These are phyloP conservation scores for Colletotrichum lindemuthianum DNA, from an alignment of 2,329 filamentous ascomycete genomes.

Conservation along the genomic window DNA sequence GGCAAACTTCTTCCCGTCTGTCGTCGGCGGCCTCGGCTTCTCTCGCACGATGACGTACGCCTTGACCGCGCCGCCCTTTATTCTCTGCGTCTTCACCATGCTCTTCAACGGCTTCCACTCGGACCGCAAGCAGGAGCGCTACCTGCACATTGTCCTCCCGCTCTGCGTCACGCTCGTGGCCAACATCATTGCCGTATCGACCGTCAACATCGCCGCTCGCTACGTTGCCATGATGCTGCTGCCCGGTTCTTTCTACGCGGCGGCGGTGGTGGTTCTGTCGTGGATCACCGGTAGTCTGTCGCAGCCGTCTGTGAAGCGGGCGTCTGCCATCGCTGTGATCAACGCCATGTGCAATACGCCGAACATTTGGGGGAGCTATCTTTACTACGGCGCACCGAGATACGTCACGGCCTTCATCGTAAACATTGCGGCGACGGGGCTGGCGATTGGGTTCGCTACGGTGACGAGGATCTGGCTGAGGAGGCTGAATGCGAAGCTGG, in stretches of 20 bases:
- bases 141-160: slow-evolving; percentile 72
- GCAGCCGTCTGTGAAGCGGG: slow-evolving; percentile 41
- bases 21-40: slow-evolving; percentile 40
- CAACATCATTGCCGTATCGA: slow-evolving; percentile 75
- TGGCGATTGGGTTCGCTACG: slow-evolving; percentile 42
- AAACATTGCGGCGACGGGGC: slow-evolving; percentile 41
- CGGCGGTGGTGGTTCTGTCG: slow-evolving; percentile 41
- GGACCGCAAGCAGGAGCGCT: slow-evolving; percentile 76
- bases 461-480: slow-evolving; percentile 41
- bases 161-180: slow-evolving; percentile 69
- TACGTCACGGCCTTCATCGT: slow-evolving; percentile 43
- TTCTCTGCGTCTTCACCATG: slow-evolving; percentile 54
- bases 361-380: slow-evolving; percentile 43
- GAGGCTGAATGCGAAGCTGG: slow-evolving; percentile 42
- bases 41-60: slow-evolving; percentile 38
- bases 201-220: slow-evolving; percentile 66
- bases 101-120: slow-evolving; percentile 65
- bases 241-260: slow-evolving; percentile 41
- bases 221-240: slow-evolving; percentile 65
- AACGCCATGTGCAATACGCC: slow-evolving; percentile 44
- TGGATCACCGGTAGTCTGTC: slow-evolving; percentile 42
- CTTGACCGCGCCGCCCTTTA: slow-evolving; percentile 53
- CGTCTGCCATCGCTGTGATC: slow-evolving; percentile 42
- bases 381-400: slow-evolving; percentile 41
- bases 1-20: slow-evolving; percentile 42